Evolutionary conservation across 257 asterid genomes (phyloP), one percentile per base, ranked within the genome.

Genomic region (Orobanche coerulescens): DNA sequence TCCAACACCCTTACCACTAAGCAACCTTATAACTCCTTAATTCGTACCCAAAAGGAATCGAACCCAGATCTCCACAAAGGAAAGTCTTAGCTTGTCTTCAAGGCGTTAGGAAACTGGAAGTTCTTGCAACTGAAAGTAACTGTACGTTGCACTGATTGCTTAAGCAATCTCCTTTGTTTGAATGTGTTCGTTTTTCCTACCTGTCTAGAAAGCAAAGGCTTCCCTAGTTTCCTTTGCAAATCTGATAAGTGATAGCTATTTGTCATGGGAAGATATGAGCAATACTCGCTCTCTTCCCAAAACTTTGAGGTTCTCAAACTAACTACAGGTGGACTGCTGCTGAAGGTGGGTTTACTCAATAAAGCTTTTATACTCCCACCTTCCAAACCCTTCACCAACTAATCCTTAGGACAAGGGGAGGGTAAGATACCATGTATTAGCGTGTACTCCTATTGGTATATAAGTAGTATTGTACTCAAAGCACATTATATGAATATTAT

Each of bases 281-380:
- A n/a, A n/a, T n/a, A n/a, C n/a, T n/a, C n/a, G n/a, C n/a, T n/a
- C n/a, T 61, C 48, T 56, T 66, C 9, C 72, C 69, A 34, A 66
- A 66, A 1, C 77, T 72, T 34, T n/a, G 73, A 72, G 61, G 62
- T 66, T 14, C 73, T 72, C 33, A 72, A 72, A 25, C 61, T 72
- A 12, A 19, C 28, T 20, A 8, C 4, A 4, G 4, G 25, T 72
- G 73, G 77, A 24, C 11, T 5, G 54, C 67, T 16, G 42, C 2
- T 13, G 61, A 44, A n/a, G 69, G 37, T 10, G 77, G 69, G 12
- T 66, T 72, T 28, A 18, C 5, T 46, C 18, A 23, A 43, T 72
- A 20, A 72, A 66, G 47, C 18, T 60, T 20, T 48, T 72, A 23
- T 24, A 8, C 13, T 24, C 46, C 30, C 70, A 65, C 30, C 53